Evolutionary conservation across 108 stramenopile genomes (phyloP).

Genomic region (Schizochytrium sp.): DNA sequence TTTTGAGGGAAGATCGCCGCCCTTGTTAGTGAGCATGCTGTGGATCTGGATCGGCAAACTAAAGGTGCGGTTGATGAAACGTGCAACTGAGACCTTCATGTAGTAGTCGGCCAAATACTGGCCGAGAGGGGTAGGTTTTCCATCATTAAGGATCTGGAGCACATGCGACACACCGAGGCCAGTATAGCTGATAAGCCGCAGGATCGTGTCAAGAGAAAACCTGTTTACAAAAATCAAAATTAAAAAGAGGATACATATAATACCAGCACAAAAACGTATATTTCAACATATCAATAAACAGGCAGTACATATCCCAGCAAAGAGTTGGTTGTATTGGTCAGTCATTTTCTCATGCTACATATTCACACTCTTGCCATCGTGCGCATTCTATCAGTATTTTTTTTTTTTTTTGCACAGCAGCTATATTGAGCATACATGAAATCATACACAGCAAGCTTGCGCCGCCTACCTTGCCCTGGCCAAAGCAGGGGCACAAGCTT

Average conservation of each 20-base stretch:
- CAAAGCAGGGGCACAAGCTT: no score
- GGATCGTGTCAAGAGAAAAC: not conserved
- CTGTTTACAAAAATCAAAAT: not conserved
- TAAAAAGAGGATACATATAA: no score
- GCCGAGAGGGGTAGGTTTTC: slow-evolving; percentile 33
- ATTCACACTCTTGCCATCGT: no score
- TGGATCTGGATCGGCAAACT: slow-evolving; percentile 3
- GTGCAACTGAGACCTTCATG: slow-evolving; percentile 10
- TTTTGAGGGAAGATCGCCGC: not conserved
- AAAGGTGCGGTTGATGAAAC: slow-evolving; percentile 49
- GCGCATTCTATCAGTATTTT: no score
- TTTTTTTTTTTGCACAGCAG: no score
- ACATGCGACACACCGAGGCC: slow-evolving; percentile 9
- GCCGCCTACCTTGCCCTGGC: no score
- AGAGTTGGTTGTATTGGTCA: no score
- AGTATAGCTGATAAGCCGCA: slow-evolving; percentile 12
- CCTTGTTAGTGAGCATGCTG: not conserved
- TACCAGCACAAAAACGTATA: not conserved
- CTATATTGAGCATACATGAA: no score
- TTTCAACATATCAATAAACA: not conserved
- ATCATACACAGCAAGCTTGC: no score
- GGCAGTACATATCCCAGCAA: not conserved
- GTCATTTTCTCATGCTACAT: no score
- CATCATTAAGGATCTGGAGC: not conserved
- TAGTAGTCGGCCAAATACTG: slow-evolving; percentile 36